These are phyloP conservation scores for Astrothelium subdiscretum DNA, from an alignment of 495 filamentous ascomycete species.

Conservation along the genomic window DNA sequence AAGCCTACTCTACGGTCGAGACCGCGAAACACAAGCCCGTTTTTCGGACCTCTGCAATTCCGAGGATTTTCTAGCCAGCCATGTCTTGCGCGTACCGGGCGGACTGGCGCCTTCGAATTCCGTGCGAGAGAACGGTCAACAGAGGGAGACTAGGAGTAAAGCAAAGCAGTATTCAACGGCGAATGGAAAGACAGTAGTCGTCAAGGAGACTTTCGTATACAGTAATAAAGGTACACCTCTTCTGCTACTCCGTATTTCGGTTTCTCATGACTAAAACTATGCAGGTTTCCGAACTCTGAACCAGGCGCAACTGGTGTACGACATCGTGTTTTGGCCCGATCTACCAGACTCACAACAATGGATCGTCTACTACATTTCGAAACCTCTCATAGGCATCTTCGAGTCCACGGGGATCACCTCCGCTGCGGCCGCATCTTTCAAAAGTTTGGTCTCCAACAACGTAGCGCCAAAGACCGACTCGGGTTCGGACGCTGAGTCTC, in stretches of 20 bases:
- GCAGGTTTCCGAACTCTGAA: slow-evolving; percentile 84
- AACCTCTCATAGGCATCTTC: slow-evolving; percentile 74
- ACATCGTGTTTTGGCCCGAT: slow-evolving; percentile 80
- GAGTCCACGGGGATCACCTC: slow-evolving; percentile 45
- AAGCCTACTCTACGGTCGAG: slow-evolving; percentile 74
- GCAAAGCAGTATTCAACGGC: slow-evolving; percentile 84
- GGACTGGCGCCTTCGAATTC: slow-evolving; percentile 42
- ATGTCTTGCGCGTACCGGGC: slow-evolving; percentile 78
- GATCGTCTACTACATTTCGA: slow-evolving; percentile 94
- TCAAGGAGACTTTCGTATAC: slow-evolving; percentile 88
- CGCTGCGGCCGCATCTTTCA: slow-evolving; percentile 20
- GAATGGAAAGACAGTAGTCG: slow-evolving; percentile 85
- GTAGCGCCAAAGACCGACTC: slow-evolving; percentile 17
- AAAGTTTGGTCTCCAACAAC: slow-evolving; percentile 11
- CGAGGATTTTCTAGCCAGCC: slow-evolving; percentile 93
- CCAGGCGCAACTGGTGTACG: slow-evolving; percentile 79
- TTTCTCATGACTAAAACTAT: not conserved
- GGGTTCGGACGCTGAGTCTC: slow-evolving; percentile 13
- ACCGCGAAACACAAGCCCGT: slow-evolving; percentile 67
- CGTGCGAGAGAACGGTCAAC: slow-evolving; percentile 56
- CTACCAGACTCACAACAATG: slow-evolving; percentile 74
- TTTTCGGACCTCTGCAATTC: slow-evolving; percentile 72
- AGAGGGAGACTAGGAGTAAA: slow-evolving; percentile 85
- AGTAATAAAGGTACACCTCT: slow-evolving; percentile 74
- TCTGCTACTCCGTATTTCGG: not conserved